These are phyloP conservation scores for Fusarium fracticaudum DNA, from an alignment of 2,329 filamentous ascomycete species.

Conservation along the genomic window DNA sequence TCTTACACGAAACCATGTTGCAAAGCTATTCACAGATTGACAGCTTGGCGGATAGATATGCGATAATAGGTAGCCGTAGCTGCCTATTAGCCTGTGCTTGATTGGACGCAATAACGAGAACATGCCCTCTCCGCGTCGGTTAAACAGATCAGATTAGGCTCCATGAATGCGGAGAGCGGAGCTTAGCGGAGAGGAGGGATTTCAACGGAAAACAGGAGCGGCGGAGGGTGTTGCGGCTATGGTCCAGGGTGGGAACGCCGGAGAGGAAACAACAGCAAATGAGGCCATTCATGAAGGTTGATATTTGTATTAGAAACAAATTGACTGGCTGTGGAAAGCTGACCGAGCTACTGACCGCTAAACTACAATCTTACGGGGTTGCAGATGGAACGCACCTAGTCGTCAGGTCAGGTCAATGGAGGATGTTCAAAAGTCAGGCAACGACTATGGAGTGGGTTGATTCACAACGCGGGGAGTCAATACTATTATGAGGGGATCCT, in stretches of 20 bases:
- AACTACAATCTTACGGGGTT: conserved; percentile 13
- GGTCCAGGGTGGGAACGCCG: background rate
- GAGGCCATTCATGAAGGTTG: conserved; percentile 26
- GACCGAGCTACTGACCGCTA: conserved; percentile 14
- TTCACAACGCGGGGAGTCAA: conserved; percentile 16
- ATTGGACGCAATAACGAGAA: conserved; percentile 32
- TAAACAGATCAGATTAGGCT: conserved; percentile 33
- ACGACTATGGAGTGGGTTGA: conserved; percentile 23
- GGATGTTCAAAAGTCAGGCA: conserved; percentile 31
- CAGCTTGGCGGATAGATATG: conserved; percentile 39
- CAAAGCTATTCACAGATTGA: conserved; percentile 44
- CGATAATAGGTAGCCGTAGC: conserved; percentile 9
- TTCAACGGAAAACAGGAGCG: conserved; percentile 20
- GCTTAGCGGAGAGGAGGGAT: conserved; percentile 19
- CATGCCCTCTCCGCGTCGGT: conserved; percentile 32
- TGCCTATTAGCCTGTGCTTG: conserved; percentile 30
- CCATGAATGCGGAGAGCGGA: conserved; percentile 35
- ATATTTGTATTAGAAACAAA: conserved; percentile 5
- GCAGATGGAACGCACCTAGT: background rate
- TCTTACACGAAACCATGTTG: conserved; percentile 51
- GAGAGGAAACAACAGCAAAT: conserved; percentile 5
- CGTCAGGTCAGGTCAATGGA: conserved; percentile 26
- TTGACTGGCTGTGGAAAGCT: conserved; percentile 11
- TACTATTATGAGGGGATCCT: conserved; percentile 10
- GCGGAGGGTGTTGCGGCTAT: background rate